phyloP scores from a whole-genome alignment of 768 basidiomycete genomes.

The Hypholoma fasciculare region DNA sequence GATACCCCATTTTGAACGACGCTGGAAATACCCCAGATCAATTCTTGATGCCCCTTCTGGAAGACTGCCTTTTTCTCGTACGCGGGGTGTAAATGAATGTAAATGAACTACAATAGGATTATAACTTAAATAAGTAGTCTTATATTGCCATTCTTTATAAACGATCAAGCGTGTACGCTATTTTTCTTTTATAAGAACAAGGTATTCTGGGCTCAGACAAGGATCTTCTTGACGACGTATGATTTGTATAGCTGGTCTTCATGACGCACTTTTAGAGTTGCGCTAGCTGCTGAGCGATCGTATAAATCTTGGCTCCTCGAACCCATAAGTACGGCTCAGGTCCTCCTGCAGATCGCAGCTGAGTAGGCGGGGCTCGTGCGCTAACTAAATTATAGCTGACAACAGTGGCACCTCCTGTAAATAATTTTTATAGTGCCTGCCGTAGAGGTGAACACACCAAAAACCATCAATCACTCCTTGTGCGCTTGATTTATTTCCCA shows the following conservation, averaged over 20 bases:
- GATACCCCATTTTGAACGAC: constrained; percentile 16
- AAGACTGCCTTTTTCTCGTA: constrained; percentile 7
- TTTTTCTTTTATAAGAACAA: constrained; percentile 5
- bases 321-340: not conserved
- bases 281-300: not conserved
- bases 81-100: constrained; percentile 8
- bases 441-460: too few relatives aligned
- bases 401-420: too few relatives aligned
- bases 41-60: constrained; percentile 12
- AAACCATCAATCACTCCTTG: too few relatives aligned
- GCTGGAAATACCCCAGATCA: constrained; percentile 1
- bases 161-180: not conserved
- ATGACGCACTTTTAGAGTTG: constrained; percentile 5
- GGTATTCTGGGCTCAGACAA: constrained; percentile 1
- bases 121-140: not conserved
- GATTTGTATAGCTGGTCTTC: not conserved
- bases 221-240: constrained; percentile 1
- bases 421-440: too few relatives aligned
- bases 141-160: not conserved
- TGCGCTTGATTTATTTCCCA: too few relatives aligned
- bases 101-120: not conserved
- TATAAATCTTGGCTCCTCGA: not conserved
- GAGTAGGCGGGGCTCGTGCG: too few relatives aligned
- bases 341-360: too few relatives aligned
- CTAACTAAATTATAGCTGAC: too few relatives aligned